Conservation (phyloP, 768 basidiomycete species). For the Coprinopsis marcescibilis region DNA sequence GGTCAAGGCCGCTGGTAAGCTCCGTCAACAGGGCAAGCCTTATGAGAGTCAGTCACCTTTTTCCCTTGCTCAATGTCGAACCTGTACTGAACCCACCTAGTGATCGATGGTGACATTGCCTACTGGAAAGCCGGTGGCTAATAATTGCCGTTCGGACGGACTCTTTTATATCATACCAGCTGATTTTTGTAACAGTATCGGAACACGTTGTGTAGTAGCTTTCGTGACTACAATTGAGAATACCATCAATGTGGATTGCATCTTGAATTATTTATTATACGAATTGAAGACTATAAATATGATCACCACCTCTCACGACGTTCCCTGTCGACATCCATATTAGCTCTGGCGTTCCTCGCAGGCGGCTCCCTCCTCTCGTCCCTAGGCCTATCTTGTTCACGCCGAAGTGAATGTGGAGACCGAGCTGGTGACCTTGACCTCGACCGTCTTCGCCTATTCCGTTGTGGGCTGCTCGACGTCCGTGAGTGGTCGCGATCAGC, state of each 20-base stretch:
- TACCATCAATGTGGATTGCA: no score
- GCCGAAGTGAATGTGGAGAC: not conserved
- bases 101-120: conserved; percentile 86
- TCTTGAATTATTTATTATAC: no score
- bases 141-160: no score
- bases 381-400: not conserved
- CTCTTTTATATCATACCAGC: no score
- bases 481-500: no score
- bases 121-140: conserved; percentile 77
- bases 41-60: conserved; percentile 71
- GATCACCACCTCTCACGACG: no score
- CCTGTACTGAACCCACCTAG: conserved; percentile 27
- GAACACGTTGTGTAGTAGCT: not conserved
- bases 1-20: conserved; percentile 93
- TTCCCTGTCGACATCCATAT: no score
- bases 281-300: no score
- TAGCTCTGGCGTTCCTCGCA: not conserved
- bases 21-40: conserved; percentile 93
- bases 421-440: conserved; percentile 24
- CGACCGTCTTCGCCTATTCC: conserved; percentile 22
- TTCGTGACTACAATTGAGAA: no score
- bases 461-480: not conserved
- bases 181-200: conserved; percentile 45
- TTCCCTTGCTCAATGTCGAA: conserved; percentile 9
- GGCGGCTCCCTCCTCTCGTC: not conserved